Base-by-base conservation (phyloP, 768 basidiomycete species). In the Lactarius sanguifluus region DNA sequence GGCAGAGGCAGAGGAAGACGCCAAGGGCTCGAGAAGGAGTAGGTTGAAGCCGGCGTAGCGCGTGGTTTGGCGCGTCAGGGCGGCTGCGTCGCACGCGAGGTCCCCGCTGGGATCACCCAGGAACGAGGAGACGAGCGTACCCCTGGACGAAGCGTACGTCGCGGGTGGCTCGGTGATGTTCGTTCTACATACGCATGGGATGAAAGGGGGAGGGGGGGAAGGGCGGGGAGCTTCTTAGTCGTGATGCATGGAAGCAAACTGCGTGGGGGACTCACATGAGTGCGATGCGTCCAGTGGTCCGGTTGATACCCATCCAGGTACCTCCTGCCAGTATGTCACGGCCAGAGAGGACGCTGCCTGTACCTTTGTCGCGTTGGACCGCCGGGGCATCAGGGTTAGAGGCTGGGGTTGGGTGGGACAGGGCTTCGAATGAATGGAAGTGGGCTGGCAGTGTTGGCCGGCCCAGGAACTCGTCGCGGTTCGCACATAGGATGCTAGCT, bases 21-120 rank as follows among this genome's bases (percentile, higher is more conserved):
- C 32, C 23, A 69, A 25, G 1, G 87, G 83, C 28, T 82, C 78
- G 65, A 94, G 79, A 65, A 92, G 82, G 65, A 92, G 79, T 34
- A 93, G 75, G 76, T 93, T 94, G 82, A 94, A 94, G 3, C 92
- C 92, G 57, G 91, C 89, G 74, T 86, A 92, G 71, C 78, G 75
- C 18, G 80, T 77, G 67, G 85, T 81, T 62, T 76, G 74, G 67
- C 81, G 78, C 59, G 82, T 75, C 62, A 87, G 78, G 71, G 73
- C 77, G 61, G 78, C 77, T 47, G 82, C 76, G 72, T 84, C 80
- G 60, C 82, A 80, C 70, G 84, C 79, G 58, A 90, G 76, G 67
- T 74, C 73, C 28, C 52, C 45, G 61, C 79, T 74, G 62, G 80
- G 76, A 73, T 82, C 77, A 59, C 82, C 76, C 71, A 94, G 83